Conservation (phyloP, 768 basidiomycete genomes). For the Collybia nuda region DNA sequence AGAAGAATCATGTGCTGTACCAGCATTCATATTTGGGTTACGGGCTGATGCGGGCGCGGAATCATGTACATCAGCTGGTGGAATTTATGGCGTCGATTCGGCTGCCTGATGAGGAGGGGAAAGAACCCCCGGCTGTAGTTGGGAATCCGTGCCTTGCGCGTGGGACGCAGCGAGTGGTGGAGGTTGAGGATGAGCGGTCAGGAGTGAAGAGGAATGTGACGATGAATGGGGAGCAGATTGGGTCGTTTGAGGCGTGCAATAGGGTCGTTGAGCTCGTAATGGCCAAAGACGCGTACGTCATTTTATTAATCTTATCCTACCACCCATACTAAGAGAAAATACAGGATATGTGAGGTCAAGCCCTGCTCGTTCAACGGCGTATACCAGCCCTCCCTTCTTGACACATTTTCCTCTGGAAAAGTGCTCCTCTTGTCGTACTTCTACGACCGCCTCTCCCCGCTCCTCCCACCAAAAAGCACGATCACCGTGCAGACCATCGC, state of each 20-base stretch:
- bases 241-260: conserved; percentile 84
- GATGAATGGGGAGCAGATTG: conserved; percentile 83
- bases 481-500: conserved; percentile 42
- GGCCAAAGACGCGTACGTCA: conserved; percentile 88
- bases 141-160: conserved; percentile 83
- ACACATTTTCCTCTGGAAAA: conserved; percentile 84
- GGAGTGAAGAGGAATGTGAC: conserved; percentile 58
- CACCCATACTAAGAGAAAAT: not conserved
- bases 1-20: conserved; percentile 72
- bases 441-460: conserved; percentile 88
- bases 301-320: not conserved
- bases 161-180: conserved; percentile 61
- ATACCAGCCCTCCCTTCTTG: conserved; percentile 90
- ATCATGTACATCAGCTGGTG: conserved; percentile 84
- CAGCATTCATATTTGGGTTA: conserved; percentile 99
- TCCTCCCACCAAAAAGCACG: conserved; percentile 38
- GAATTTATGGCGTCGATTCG: conserved; percentile 74
- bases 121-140: conserved; percentile 24
- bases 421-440: conserved; percentile 96
- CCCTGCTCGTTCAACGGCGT: conserved; percentile 98
- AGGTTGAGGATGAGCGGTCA: conserved; percentile 51
- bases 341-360: conserved; percentile 81
- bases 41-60: conserved; percentile 86
- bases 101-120: conserved; percentile 11
- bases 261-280: conserved; percentile 83